Evolutionary conservation across 345 rosid genomes (phyloP).

Genomic region (Excoecaria cochinchinensis): DNA sequence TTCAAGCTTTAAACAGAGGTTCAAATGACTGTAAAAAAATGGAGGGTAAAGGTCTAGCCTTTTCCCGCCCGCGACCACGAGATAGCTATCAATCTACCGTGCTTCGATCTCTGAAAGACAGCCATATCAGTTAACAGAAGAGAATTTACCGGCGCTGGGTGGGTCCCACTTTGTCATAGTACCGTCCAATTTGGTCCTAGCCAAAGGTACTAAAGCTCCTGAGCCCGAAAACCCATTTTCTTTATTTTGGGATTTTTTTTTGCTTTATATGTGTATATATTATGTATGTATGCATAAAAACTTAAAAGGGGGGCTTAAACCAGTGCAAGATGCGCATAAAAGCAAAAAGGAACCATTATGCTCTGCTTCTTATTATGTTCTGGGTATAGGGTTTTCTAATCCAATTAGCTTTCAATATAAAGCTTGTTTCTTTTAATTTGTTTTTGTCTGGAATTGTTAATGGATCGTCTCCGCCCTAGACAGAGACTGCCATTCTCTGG

Average conservation of each 20-base stretch:
- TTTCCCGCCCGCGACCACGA: too few species aligned
- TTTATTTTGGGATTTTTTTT: not conserved
- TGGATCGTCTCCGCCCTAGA: constrained; percentile 57
- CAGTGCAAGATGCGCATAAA: not conserved
- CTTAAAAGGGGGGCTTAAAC: constrained; percentile 2
- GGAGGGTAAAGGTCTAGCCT: too few species aligned
- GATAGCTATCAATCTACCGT: too few species aligned
- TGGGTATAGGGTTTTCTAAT: not conserved
- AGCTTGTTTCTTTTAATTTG: not conserved
- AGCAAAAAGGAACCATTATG: not conserved
- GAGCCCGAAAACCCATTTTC: not conserved
- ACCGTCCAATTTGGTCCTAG: not conserved
- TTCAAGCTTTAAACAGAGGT: too few species aligned
- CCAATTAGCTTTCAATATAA: not conserved
- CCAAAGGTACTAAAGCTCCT: not conserved
- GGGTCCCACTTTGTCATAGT: too few species aligned
- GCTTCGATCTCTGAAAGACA: too few species aligned
- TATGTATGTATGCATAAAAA: not conserved
- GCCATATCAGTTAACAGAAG: too few species aligned
- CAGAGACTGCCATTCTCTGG: constrained; percentile 43
- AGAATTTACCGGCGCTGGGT: too few species aligned
- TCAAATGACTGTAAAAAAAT: too few species aligned
- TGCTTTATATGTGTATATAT: not conserved
- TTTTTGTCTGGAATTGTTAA: not conserved
- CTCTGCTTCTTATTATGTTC: not conserved